phyloP scores from a whole-genome alignment of 148 eudicot species.

The Agrostemma githago region DNA sequence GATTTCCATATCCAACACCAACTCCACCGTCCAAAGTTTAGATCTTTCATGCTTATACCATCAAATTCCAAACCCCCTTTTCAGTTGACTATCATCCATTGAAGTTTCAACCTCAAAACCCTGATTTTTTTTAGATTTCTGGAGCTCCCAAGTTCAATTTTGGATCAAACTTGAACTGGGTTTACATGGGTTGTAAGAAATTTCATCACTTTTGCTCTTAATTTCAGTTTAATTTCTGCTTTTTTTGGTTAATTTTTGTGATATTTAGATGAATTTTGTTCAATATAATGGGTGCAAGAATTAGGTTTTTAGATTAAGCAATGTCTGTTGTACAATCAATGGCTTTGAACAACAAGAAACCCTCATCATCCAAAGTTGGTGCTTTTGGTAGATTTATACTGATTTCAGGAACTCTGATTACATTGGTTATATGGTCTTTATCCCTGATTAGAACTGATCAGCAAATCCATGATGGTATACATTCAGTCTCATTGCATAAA shows the following conservation, averaged over 20 bases:
- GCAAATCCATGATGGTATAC: slow-evolving; percentile 9
- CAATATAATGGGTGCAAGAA: neutral
- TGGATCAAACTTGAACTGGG: neutral
- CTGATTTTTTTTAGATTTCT: neutral
- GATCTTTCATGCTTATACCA: neutral
- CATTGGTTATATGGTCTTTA: slow-evolving; percentile 37
- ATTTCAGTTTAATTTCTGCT: neutral
- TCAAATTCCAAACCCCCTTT: neutral
- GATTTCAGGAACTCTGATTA: slow-evolving; percentile 32
- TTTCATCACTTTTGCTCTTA: slow-evolving; percentile 4
- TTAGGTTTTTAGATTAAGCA: slow-evolving; percentile 9
- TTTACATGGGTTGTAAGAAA: neutral
- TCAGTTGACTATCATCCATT: neutral
- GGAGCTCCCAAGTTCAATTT: neutral
- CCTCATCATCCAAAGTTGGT: slow-evolving; percentile 36
- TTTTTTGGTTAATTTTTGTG: neutral
- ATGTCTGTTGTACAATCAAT: slow-evolving; percentile 26
- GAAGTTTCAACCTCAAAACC: slow-evolving; percentile 2
- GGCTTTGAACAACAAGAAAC: slow-evolving; percentile 49
- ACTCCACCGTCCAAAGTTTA: neutral
- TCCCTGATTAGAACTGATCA: slow-evolving; percentile 38
- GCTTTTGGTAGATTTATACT: slow-evolving; percentile 38
- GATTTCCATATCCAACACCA: neutral
- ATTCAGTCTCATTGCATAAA: slow-evolving; percentile 7
- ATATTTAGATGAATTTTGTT: neutral